Percentiles rank a stretch among this genome's conserved stretches.
phyloP scores from a whole-genome alignment of 805 yeast species.

The Clavispora asparagi region DNA sequence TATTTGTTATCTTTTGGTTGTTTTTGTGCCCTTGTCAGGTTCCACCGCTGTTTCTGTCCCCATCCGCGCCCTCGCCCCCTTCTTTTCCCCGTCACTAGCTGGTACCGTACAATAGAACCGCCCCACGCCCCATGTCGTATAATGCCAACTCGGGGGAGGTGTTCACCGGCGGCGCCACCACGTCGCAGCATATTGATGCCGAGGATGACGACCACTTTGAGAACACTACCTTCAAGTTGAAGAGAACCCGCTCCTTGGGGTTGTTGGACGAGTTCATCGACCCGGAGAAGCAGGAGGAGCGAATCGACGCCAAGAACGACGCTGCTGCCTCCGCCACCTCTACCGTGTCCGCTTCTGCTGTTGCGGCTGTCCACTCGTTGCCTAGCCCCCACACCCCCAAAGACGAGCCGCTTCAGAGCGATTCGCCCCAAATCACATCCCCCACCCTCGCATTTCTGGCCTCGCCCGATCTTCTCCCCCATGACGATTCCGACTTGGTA shows the following conservation, averaged over 20 bases:
- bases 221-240: constrained; percentile 65
- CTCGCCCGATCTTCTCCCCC: constrained; percentile 46
- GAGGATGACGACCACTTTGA: constrained; percentile 65
- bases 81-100: neutral
- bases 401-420: neutral
- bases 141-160: constrained; percentile 15
- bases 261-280: constrained; percentile 65
- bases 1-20: neutral
- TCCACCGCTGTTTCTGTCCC: neutral
- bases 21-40: neutral
- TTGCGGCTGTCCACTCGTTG: neutral
- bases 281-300: constrained; percentile 23
- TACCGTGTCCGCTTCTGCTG: neutral
- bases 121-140: neutral
- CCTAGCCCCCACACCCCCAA: neutral
- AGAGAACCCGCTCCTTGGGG: constrained; percentile 81
- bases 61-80: neutral
- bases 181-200: constrained; percentile 66
- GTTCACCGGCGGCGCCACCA: constrained; percentile 56
- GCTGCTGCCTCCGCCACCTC: neutral
- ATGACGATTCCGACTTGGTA: constrained; percentile 77
- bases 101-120: neutral
- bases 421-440: neutral
- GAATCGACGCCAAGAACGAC: constrained; percentile 9
- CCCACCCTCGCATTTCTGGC: constrained; percentile 11